Conservation (phyloP, 169 alveolate genomes). For the Plasmodium malariae region DNA sequence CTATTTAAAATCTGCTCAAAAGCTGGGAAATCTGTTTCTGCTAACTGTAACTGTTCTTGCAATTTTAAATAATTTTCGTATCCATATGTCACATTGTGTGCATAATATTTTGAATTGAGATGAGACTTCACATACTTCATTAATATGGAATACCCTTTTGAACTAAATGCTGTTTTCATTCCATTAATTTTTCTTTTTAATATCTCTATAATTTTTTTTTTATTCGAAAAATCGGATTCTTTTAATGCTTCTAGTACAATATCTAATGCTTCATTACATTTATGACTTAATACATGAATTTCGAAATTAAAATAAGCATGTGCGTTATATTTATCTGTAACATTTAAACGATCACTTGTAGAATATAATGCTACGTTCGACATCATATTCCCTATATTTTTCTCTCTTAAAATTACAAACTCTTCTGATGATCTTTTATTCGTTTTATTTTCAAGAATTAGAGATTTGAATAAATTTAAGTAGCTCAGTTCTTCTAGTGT, state of each 20-base stretch:
- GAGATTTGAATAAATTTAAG: constrained; percentile 76
- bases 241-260: constrained; percentile 79
- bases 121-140: constrained; percentile 73
- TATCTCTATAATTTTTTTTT: constrained; percentile 83
- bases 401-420: constrained; percentile 78
- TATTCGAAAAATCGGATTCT: constrained; percentile 79
- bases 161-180: constrained; percentile 73
- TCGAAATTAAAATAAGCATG: constrained; percentile 80
- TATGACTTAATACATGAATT: constrained; percentile 80
- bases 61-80: constrained; percentile 77
- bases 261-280: constrained; percentile 79
- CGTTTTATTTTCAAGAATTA: constrained; percentile 84
- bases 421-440: constrained; percentile 81
- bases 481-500: constrained; percentile 82
- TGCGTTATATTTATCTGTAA: constrained; percentile 77
- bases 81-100: constrained; percentile 81
- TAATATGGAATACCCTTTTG: constrained; percentile 78
- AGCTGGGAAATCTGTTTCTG: constrained; percentile 79
- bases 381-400: constrained; percentile 80
- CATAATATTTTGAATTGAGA: constrained; percentile 79
- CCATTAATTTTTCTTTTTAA: constrained; percentile 78
- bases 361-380: constrained; percentile 78
- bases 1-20: constrained; percentile 75
- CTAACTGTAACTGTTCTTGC: constrained; percentile 77
- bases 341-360: constrained; percentile 75